Evolutionary conservation across 352 stramenopile genomes (phyloP), one percentile per base, ranked within the genome.

Genomic region (Globisporangium spiculum): DNA sequence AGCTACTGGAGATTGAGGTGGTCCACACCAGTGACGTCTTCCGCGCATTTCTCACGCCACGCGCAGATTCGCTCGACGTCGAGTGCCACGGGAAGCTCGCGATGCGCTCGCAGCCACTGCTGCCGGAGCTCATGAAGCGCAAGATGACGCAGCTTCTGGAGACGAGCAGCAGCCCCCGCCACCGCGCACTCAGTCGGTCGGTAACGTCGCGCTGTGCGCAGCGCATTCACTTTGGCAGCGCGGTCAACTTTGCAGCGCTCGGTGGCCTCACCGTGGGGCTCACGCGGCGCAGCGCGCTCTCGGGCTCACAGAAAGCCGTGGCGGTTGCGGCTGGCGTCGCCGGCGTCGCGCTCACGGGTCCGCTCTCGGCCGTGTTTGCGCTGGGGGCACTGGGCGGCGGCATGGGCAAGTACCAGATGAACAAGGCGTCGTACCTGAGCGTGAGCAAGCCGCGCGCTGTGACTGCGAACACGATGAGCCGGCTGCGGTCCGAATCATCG

Each of bases 351-450:
- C 68, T 92, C 18, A 86, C 78, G 0, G 80, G 80, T 3, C 81
- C 81, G 12, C 63, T 90, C 18, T 86, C 80, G 10, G 78, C 80
- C 4, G 74, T 85, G 16, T 69, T 92, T 24, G 76, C 81, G 1
- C 63, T 90, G 1, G 81, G 81, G 14, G 84, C 80, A 0, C 63
- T 92, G 7, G 78, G 81, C 12, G 77, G 79, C 50, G 81, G 81
- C 41, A 72, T 88, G 8, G 78, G 80, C 60, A 88, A 84, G 73
- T 89, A 90, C 64, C 84, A 90, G 52, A 60, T 89, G 26, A 92
- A 86, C 68, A 92, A 90, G 66, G 74, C 78, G 32, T 75, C 75
- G 27, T 88, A 83, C 22, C 38, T 92, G 20, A 82, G 72, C 56
- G 66, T 90, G 2, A 75, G 69, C 63, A 83, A 84, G 53, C 68